Percentiles rank a stretch among this genome's conserved stretches.
phyloP scores from a whole-genome alignment of 1,284 basidiomycete species.

The Trichosporon faecale region DNA sequence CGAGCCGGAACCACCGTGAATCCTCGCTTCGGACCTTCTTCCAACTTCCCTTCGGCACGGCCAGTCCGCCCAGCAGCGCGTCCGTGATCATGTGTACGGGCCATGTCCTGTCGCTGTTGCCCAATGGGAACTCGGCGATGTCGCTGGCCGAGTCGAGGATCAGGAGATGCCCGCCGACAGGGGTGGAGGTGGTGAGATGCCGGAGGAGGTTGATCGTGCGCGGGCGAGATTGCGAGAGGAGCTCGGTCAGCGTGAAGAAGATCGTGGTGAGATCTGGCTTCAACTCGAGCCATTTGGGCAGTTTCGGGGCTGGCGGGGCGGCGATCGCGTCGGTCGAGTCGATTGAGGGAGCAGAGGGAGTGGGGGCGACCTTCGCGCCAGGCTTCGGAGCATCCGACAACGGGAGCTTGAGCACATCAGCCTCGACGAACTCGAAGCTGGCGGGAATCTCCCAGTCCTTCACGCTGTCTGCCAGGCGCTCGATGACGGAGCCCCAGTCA shows the following conservation, averaged over 20 bases:
- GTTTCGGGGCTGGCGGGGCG: not conserved
- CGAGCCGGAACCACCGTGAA: constrained; percentile 50
- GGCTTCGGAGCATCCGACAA: not conserved
- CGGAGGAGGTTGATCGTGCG: constrained; percentile 48
- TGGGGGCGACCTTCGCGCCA: constrained; percentile 2
- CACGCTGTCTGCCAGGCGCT: constrained; percentile 31
- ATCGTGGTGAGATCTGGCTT: constrained; percentile 47
- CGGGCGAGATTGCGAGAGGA: constrained; percentile 50
- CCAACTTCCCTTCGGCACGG: constrained; percentile 30
- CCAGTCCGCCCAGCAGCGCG: constrained; percentile 15
- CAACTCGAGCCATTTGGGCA: constrained; percentile 5
- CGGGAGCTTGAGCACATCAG: constrained; percentile 35
- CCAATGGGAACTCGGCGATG: constrained; percentile 44
- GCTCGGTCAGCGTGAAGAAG: constrained; percentile 54
- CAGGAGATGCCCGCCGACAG: constrained; percentile 50
- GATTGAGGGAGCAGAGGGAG: not conserved
- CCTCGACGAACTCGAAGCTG: constrained; percentile 34
- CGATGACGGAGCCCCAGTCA: constrained; percentile 40
- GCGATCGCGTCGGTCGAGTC: not conserved
- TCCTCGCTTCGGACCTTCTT: constrained; percentile 43
- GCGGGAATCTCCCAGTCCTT: constrained; percentile 33
- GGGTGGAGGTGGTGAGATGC: constrained; percentile 39
- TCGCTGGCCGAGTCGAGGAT: constrained; percentile 52
- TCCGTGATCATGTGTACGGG: constrained; percentile 47
- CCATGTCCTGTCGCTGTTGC: constrained; percentile 41